Evolutionary conservation across 2,329 filamentous ascomycete genomes (phyloP).

Genomic region (Colletotrichum somersetense): DNA sequence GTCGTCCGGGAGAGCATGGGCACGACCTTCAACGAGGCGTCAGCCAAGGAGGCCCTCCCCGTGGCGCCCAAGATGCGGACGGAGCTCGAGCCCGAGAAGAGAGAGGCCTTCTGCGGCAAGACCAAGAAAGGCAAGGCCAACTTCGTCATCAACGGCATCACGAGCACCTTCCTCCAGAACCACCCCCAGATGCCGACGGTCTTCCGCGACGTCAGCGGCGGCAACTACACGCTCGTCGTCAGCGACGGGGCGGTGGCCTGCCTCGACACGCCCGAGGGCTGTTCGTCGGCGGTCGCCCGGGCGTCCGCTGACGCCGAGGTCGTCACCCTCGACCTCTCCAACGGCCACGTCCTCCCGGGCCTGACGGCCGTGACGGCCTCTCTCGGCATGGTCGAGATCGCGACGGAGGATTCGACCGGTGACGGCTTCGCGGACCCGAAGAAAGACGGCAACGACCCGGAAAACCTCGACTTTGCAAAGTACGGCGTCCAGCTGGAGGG

Average conservation of each 20-base stretch:
- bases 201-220: slow-evolving; percentile 25
- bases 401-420: slow-evolving; percentile 56
- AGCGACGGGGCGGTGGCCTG: slow-evolving; percentile 57
- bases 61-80: slow-evolving; percentile 44
- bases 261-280: slow-evolving; percentile 43
- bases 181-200: slow-evolving; percentile 32
- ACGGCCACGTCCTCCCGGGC: slow-evolving; percentile 63
- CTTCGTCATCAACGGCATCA: slow-evolving; percentile 55
- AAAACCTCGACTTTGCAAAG: slow-evolving; percentile 54
- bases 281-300: slow-evolving; percentile 26
- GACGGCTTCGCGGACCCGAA: slow-evolving; percentile 58
- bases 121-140: slow-evolving; percentile 44
- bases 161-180: slow-evolving; percentile 50
- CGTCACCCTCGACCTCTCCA: slow-evolving; percentile 52
- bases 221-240: slow-evolving; percentile 55
- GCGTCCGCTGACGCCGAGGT: slow-evolving; percentile 49
- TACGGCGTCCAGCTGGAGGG: slow-evolving; percentile 57
- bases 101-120: slow-evolving; percentile 46
- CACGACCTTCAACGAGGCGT: slow-evolving; percentile 30
- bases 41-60: background rate
- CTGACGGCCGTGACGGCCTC: slow-evolving; percentile 62
- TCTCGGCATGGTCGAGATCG: slow-evolving; percentile 65
- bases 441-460: slow-evolving; percentile 45
- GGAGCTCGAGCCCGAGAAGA: slow-evolving; percentile 43
- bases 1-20: slow-evolving; percentile 49